phyloP scores from a whole-genome alignment of 495 filamentous ascomycete genomes.

The Poronia punctata region DNA sequence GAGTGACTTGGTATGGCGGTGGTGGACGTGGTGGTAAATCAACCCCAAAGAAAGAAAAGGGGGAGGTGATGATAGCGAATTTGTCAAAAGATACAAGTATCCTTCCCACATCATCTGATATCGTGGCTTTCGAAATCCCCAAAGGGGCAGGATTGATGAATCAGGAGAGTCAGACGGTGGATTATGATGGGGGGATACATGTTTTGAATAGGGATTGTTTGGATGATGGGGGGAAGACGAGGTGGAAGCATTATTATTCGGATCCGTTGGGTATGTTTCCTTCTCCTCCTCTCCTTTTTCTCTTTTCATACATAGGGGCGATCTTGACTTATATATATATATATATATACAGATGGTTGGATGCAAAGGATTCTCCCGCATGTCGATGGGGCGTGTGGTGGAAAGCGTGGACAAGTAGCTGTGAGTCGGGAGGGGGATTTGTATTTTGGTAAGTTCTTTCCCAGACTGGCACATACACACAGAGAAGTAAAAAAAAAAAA shows the following conservation, averaged over 20 bases:
- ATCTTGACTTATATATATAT: background rate
- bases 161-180: constrained; percentile 43
- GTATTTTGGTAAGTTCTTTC: too few relatives aligned
- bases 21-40: constrained; percentile 4
- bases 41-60: background rate
- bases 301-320: too few relatives aligned
- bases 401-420: constrained; percentile 29
- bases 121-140: constrained; percentile 33
- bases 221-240: constrained; percentile 17
- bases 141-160: constrained; percentile 38
- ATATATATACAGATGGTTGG: constrained; percentile 22
- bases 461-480: too few relatives aligned
- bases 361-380: constrained; percentile 20
- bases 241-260: constrained; percentile 44
- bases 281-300: background rate
- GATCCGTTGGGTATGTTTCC: constrained; percentile 25
- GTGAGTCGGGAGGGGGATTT: constrained; percentile 27
- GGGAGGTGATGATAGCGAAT: constrained; percentile 23
- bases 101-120: constrained; percentile 26
- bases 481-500: too few relatives aligned
- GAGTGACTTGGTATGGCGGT: constrained; percentile 34
- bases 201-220: constrained; percentile 37
- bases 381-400: constrained; percentile 22
- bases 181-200: constrained; percentile 36
- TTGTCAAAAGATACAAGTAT: constrained; percentile 28